phyloP scores from a whole-genome alignment of 2,329 filamentous ascomycete genomes.

The Cyclaneusma minus region DNA sequence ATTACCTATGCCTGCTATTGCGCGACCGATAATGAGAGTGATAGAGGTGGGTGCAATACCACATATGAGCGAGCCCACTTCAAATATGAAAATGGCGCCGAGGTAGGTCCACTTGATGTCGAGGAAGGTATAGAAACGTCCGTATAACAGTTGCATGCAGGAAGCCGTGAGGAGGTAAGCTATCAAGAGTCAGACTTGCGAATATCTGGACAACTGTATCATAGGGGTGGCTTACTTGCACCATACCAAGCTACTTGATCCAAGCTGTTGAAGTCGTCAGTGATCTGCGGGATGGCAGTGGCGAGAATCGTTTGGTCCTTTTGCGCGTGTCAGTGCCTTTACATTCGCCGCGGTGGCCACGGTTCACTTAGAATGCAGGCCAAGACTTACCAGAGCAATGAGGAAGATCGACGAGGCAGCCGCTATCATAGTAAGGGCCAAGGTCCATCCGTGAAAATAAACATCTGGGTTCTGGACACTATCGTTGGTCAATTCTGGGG shows the following conservation, averaged over 20 bases:
- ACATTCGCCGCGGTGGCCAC: no score
- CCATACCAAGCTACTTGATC: conserved; percentile 31
- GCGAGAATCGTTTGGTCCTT: conserved; percentile 31
- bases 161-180: conserved; percentile 21
- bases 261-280: conserved; percentile 25
- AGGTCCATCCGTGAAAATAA: no score
- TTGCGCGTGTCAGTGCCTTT: no score
- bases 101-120: conserved; percentile 3
- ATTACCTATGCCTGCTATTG: conserved; percentile 11
- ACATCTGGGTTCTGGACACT: no score
- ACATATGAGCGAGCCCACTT: conserved; percentile 12
- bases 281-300: conserved; percentile 36
- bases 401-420: no score
- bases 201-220: no score
- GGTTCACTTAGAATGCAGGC: background rate
- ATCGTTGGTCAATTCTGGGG: no score
- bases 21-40: conserved; percentile 13
- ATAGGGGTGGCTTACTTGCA: no score
- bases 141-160: conserved; percentile 10
- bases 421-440: no score
- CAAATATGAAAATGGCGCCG: background rate
- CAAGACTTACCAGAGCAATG: no score
- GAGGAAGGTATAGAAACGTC: conserved; percentile 9
- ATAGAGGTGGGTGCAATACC: conserved; percentile 10
- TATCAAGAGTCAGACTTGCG: no score